These are phyloP conservation scores for Helianthus tuberosus DNA, from an alignment of 129 eudicot genomes.

Conservation along the genomic window DNA sequence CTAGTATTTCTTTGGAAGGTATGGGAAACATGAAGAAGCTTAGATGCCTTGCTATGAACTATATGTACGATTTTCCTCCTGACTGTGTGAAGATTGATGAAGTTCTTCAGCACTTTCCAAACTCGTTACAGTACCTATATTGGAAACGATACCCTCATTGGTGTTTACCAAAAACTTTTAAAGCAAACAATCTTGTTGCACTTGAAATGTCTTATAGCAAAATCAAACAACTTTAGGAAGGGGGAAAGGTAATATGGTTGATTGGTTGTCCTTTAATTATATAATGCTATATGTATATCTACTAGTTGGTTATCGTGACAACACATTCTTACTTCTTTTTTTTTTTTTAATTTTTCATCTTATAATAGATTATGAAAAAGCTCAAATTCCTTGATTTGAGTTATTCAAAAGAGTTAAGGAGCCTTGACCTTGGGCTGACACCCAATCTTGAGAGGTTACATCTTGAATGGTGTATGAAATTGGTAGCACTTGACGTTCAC, in stretches of 20 bases:
- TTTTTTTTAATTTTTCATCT: too few relatives aligned
- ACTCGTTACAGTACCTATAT: background rate
- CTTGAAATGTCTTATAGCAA: background rate
- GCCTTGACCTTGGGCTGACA: background rate
- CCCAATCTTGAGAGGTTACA: background rate
- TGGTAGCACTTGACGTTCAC: background rate
- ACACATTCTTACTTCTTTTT: background rate
- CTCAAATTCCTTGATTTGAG: background rate
- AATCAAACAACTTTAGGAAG: background rate
- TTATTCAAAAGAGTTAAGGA: background rate
- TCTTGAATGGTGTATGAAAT: background rate
- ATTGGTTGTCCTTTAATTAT: too few relatives aligned
- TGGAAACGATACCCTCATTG: background rate
- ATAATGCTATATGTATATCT: too few relatives aligned
- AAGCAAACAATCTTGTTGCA: background rate
- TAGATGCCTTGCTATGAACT: background rate
- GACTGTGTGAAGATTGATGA: background rate
- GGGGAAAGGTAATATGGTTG: too few relatives aligned
- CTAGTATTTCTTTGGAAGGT: background rate
- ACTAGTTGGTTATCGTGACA: background rate
- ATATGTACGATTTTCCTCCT: too few relatives aligned
- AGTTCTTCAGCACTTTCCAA: background rate
- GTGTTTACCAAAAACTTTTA: constrained; percentile 14
- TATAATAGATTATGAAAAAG: too few relatives aligned
- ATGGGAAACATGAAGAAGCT: background rate